Base-by-base conservation (phyloP, 441 rosid genomes). In the Hura crepitans region DNA sequence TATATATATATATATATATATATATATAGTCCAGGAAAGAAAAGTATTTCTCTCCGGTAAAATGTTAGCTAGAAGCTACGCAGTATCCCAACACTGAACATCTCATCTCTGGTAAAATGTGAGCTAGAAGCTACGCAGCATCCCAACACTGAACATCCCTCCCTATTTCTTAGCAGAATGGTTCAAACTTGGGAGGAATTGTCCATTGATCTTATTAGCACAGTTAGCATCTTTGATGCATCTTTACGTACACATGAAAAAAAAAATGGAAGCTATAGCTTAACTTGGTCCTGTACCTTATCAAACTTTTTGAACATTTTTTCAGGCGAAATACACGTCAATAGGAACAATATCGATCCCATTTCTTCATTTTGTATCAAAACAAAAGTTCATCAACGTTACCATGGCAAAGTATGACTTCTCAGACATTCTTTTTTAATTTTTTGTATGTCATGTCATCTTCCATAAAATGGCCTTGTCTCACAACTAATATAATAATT, bases 281-380 rank as follows among this genome's bases (percentile, higher is more conserved):
- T 39, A 64, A 64, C 2, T 17, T 7, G 20, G 15, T 37, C 47
- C 49, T 11, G 2, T 18, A 64, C 3, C 45, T 11, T 28, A 13
- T 11, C 31, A 71, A 14, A 50, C 57, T 53, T 55, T 61, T 13
- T 18, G 20, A 46, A 47, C 65, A 72, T 55, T 42, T 31, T 27
- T 53, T 50, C 45, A 37, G 9, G 45, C 25, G 17, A 53, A 63
- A 62, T 17, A 35, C 17, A 47, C 18, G n/a, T 33, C 37, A 47
- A 7, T 5, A 4, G 22, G 33, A 7, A 23, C n/a, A 50, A 70
- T 46, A 23, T 37, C 33, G 39, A 20, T 31, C 31, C 51, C 27
- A 25, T 20, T 66, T 51, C 22, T 18, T 20, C 61, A 30, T 31
- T 13, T 45, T 5, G 6, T 5, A 39, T 22, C 3, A 22, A 33